A percentile compares a stretch with the other conserved stretches of the same genome.
phyloP scores from a whole-genome alignment of 2,329 filamentous ascomycete genomes.

The Paraphoma sp. region DNA sequence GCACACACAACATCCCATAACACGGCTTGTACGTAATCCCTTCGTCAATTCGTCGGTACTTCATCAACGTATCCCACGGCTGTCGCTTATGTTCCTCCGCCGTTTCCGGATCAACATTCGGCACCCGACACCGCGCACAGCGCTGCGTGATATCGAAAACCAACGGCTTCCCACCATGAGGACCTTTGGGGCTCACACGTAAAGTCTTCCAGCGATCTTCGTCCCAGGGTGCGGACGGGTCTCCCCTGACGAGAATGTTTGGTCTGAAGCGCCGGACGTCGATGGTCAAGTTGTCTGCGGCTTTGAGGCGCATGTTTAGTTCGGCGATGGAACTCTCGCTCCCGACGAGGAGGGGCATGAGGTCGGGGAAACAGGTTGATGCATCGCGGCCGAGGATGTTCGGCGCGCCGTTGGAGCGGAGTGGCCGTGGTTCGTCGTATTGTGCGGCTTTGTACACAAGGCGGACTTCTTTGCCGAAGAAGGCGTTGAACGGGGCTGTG shows the following conservation, averaged over 20 bases:
- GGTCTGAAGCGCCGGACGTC: slow-evolving; percentile 65
- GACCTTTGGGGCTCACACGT: slow-evolving; percentile 44
- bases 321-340: slow-evolving; percentile 64
- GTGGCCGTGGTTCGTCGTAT: slow-evolving; percentile 55
- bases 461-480: slow-evolving; percentile 62
- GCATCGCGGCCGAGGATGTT: slow-evolving; percentile 61
- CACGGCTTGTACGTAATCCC: slow-evolving; percentile 70
- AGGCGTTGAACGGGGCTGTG: slow-evolving; percentile 61
- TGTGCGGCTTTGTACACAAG: slow-evolving; percentile 68
- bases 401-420: slow-evolving; percentile 63
- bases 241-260: slow-evolving; percentile 66
- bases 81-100: slow-evolving; percentile 64
- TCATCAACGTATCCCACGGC: slow-evolving; percentile 68
- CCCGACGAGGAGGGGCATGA: slow-evolving; percentile 64
- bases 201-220: slow-evolving; percentile 70
- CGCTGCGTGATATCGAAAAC: slow-evolving; percentile 65
- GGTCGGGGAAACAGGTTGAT: slow-evolving; percentile 65
- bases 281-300: slow-evolving; percentile 58
- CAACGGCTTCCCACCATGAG: slow-evolving; percentile 34
- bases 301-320: slow-evolving; percentile 62
- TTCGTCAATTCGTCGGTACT: slow-evolving; percentile 65
- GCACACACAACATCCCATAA: slow-evolving; percentile 71
- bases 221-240: slow-evolving; percentile 59
- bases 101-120: slow-evolving; percentile 70
- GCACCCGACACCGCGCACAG: slow-evolving; percentile 67